A percentile compares a stretch with the other conserved stretches of the same genome.
Evolutionary conservation across 768 basidiomycete species (phyloP).

Genomic region (Psilocybe sp.): DNA sequence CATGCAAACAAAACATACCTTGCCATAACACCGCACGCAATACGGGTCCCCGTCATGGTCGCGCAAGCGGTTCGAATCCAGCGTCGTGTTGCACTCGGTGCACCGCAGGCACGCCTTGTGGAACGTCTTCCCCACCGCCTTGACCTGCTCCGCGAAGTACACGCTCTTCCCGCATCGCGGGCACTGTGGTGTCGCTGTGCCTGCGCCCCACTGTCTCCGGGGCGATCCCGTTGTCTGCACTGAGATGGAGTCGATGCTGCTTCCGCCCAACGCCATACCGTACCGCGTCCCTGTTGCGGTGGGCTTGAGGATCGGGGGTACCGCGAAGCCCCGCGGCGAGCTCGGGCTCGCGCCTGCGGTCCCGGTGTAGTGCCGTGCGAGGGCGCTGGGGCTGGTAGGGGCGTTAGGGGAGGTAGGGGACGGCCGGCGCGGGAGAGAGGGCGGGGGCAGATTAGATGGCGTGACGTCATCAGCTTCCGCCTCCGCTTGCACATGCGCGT

Average conservation of each 20-base stretch:
- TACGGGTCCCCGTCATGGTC: constrained; percentile 75
- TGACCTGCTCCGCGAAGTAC: constrained; percentile 86
- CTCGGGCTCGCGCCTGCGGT: constrained; percentile 1
- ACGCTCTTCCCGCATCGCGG: constrained; percentile 72
- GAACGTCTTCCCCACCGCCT: constrained; percentile 77
- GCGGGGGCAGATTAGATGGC: not conserved
- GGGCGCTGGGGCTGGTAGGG: not conserved
- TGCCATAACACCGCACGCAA: constrained; percentile 73
- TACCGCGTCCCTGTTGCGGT: constrained; percentile 65
- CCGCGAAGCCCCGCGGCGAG: not conserved
- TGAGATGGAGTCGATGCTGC: constrained; percentile 13
- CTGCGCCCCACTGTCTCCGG: constrained; percentile 48
- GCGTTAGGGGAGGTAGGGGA: not conserved
- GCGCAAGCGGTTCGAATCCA: constrained; percentile 72
- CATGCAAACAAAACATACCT: constrained; percentile 33
- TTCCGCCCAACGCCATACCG: constrained; percentile 49
- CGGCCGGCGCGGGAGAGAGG: too few species aligned
- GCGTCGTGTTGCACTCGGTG: constrained; percentile 58
- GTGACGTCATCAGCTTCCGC: not conserved
- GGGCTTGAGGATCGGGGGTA: constrained; percentile 20
- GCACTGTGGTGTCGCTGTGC: constrained; percentile 57
- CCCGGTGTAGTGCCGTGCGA: not conserved
- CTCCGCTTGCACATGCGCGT: not conserved
- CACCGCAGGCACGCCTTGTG: constrained; percentile 81
- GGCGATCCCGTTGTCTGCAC: constrained; percentile 34